phyloP scores from a whole-genome alignment of 2,329 filamentous ascomycete species.

The Aphanocladium album region DNA sequence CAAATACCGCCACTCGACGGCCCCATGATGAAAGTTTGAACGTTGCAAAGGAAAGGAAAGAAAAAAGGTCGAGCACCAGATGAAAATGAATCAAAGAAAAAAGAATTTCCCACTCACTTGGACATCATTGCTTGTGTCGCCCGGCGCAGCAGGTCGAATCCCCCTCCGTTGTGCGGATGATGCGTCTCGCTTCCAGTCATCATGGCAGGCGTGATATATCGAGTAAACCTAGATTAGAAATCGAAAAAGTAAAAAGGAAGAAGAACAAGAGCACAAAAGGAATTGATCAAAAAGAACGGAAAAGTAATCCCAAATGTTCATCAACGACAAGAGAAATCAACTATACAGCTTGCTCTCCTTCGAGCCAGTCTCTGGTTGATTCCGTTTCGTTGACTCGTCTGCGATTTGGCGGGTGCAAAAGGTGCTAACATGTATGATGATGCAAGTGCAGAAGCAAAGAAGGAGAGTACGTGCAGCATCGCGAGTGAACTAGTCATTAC shows the following conservation, averaged over 20 bases:
- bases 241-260: background rate
- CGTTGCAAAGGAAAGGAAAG: background rate
- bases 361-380: background rate
- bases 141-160: conserved; percentile 53
- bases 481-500: background rate
- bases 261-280: background rate
- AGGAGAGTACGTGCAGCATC: background rate
- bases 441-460: background rate
- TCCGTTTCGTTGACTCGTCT: background rate
- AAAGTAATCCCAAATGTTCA: no score
- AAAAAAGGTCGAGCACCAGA: background rate
- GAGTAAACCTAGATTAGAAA: conserved; percentile 1
- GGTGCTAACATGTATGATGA: background rate
- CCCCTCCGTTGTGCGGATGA: conserved; percentile 30
- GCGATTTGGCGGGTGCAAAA: background rate
- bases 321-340: no score
- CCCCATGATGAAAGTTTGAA: background rate
- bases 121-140: conserved; percentile 62
- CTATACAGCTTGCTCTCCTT: background rate
- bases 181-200: conserved; percentile 12
- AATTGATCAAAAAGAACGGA: background rate
- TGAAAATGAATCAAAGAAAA: background rate
- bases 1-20: conserved; percentile 1
- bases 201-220: background rate
- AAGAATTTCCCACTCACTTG: conserved; percentile 42